These are phyloP conservation scores for Acanthamoeba culbertsoni DNA, from an alignment of 208 protist species.

Conservation along the genomic window DNA sequence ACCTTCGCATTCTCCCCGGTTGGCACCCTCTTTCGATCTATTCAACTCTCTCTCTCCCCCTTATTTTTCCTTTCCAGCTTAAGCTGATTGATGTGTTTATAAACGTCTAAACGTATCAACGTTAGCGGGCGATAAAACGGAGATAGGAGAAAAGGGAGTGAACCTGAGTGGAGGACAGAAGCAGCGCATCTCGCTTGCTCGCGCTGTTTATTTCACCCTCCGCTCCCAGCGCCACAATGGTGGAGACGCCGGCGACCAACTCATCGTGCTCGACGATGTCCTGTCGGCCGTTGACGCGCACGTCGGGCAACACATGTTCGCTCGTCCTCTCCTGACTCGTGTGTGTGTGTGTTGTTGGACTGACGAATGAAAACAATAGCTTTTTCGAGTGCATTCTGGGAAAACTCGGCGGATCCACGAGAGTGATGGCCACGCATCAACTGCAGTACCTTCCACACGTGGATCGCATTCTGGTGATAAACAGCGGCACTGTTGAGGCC, in stretches of 20 bases:
- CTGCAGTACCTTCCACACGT: slow-evolving; percentile 86
- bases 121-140: slow-evolving; percentile 56
- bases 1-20: slow-evolving; percentile 4
- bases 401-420: slow-evolving; percentile 82
- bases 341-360: slow-evolving; percentile 15
- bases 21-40: no score
- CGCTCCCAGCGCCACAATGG: slow-evolving; percentile 62
- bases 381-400: slow-evolving; percentile 67
- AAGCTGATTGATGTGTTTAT: background rate
- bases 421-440: slow-evolving; percentile 92
- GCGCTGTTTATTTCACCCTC: slow-evolving; percentile 70
- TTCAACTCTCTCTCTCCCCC: no score
- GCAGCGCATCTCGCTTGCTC: slow-evolving; percentile 75
- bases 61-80: no score
- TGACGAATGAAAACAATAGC: background rate
- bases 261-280: slow-evolving; percentile 83
- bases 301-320: slow-evolving; percentile 80
- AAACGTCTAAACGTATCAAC: no score
- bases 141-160: slow-evolving; percentile 82
- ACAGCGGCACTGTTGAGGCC: background rate
- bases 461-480: slow-evolving; percentile 78
- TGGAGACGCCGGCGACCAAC: background rate
- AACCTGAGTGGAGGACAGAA: slow-evolving; percentile 88
- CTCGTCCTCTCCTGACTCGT: background rate
- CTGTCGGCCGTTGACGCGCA: slow-evolving; percentile 81